Conservation (phyloP, 2,329 filamentous ascomycete genomes). For the Graphilbum ipis-grandicollis region DNA sequence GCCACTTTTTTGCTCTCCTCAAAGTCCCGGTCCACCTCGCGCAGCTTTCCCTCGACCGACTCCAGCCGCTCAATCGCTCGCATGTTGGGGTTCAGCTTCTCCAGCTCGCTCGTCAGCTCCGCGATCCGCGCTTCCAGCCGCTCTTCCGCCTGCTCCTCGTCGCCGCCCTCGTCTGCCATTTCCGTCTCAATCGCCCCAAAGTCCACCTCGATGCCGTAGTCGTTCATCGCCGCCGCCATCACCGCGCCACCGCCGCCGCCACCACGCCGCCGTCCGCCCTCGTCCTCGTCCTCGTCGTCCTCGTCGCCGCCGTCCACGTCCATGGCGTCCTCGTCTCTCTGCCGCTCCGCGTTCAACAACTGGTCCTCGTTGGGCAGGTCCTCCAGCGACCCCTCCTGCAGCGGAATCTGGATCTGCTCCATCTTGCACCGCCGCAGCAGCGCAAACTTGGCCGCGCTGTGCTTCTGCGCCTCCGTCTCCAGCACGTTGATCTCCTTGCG, state of each 20-base stretch:
- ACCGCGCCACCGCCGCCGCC: slow-evolving; percentile 43
- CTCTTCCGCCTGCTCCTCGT: slow-evolving; percentile 48
- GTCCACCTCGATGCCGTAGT: slow-evolving; percentile 83
- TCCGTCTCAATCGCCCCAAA: slow-evolving; percentile 72
- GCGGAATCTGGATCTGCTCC: slow-evolving; percentile 77
- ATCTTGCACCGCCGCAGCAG: slow-evolving; percentile 79
- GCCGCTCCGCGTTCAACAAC: slow-evolving; percentile 55
- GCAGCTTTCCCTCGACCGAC: slow-evolving; percentile 66
- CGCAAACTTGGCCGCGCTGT: slow-evolving; percentile 67
- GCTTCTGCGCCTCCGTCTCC: slow-evolving; percentile 77
- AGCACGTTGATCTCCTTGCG: slow-evolving; percentile 59
- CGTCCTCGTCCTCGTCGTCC: slow-evolving; percentile 28
- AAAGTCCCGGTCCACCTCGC: slow-evolving; percentile 75
- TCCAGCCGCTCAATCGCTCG: slow-evolving; percentile 84
- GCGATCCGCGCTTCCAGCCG: slow-evolving; percentile 62
- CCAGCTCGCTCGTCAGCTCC: slow-evolving; percentile 58
- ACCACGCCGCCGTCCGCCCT: too few relatives aligned
- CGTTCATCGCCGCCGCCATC: slow-evolving; percentile 52
- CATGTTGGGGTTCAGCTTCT: slow-evolving; percentile 94
- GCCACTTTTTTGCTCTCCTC: slow-evolving; percentile 64
- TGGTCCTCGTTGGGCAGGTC: slow-evolving; percentile 76
- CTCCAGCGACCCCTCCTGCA: slow-evolving; percentile 62
- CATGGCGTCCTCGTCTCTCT: slow-evolving; percentile 71
- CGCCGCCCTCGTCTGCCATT: slow-evolving; percentile 19
- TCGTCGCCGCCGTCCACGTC: slow-evolving; percentile 81